Conservation (phyloP, 2,329 filamentous ascomycete genomes). For the Hortaea werneckii region DNA sequence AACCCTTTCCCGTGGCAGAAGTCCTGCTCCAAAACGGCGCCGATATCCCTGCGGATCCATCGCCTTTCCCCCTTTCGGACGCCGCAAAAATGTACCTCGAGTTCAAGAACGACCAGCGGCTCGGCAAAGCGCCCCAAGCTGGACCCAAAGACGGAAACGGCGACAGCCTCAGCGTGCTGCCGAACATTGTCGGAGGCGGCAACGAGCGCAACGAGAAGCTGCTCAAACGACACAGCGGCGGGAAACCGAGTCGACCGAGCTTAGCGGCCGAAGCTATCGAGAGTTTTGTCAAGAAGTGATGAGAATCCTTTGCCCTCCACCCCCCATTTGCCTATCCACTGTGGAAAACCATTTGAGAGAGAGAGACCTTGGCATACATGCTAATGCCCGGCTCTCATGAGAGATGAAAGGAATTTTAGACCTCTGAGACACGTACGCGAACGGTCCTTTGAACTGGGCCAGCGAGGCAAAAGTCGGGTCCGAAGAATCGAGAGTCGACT, state of each 20-base stretch:
- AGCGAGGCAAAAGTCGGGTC: constrained; percentile 1
- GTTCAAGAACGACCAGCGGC: constrained; percentile 50
- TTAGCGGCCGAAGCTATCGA: constrained; percentile 18
- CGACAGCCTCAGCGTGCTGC: constrained; percentile 55
- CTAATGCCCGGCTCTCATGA: constrained; percentile 1
- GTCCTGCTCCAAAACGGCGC: constrained; percentile 88
- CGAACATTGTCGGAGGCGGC: constrained; percentile 37
- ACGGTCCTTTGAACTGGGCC: constrained; percentile 3
- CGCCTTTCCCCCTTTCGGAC: constrained; percentile 72
- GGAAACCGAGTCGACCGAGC: constrained; percentile 10
- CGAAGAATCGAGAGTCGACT: constrained; percentile 4
- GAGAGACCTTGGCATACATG: neutral
- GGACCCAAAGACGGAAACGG: constrained; percentile 21
- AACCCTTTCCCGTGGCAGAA: constrained; percentile 78
- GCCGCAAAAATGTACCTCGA: constrained; percentile 78
- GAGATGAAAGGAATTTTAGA: neutral
- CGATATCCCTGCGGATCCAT: constrained; percentile 64
- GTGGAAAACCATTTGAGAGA: neutral
- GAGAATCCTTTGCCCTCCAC: neutral
- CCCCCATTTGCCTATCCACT: neutral
- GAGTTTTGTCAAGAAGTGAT: constrained; percentile 22
- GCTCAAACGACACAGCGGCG: constrained; percentile 17
- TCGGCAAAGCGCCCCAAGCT: constrained; percentile 22
- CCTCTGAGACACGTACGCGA: constrained; percentile 5
- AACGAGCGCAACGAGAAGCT: constrained; percentile 14